phyloP scores from a whole-genome alignment of 345 rosid species.

The Cardamine occulta region DNA sequence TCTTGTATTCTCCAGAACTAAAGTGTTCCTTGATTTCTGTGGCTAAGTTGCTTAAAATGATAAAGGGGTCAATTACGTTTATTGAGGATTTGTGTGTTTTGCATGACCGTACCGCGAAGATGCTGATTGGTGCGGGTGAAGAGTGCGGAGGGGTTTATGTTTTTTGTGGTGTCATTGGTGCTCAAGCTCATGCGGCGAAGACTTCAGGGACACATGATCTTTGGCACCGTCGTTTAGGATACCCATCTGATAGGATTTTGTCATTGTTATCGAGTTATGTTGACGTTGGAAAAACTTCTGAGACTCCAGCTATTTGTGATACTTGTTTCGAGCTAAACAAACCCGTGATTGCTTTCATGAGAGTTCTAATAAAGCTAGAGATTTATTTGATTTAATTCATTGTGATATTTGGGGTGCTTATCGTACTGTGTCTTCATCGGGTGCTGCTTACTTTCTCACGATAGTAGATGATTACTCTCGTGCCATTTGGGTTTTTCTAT shows the following conservation, averaged over 20 bases:
- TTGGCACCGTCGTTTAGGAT: too few species aligned
- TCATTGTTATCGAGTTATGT: background rate
- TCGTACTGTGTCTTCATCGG: background rate
- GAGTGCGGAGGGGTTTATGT: background rate
- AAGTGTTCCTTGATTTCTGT: background rate
- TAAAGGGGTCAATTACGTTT: background rate
- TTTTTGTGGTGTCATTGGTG: background rate
- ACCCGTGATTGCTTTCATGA: background rate
- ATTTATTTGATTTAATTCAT: background rate
- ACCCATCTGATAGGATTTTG: background rate
- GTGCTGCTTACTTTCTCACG: background rate
- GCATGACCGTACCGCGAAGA: background rate
- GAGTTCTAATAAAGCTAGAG: background rate
- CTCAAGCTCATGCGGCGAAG: background rate
- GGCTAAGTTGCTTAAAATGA: background rate
- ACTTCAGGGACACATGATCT: background rate
- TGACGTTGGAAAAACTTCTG: background rate
- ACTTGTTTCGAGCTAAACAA: background rate
- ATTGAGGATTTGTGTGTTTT: background rate
- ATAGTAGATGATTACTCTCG: background rate
- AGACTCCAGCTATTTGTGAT: background rate
- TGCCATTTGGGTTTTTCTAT: background rate
- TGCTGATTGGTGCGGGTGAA: conserved; percentile 10
- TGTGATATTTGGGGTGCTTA: background rate
- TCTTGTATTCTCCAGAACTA: background rate